Evolutionary conservation across 2,329 filamentous ascomycete genomes (phyloP).

Genomic region (Aspergillus quadrilineatus): DNA sequence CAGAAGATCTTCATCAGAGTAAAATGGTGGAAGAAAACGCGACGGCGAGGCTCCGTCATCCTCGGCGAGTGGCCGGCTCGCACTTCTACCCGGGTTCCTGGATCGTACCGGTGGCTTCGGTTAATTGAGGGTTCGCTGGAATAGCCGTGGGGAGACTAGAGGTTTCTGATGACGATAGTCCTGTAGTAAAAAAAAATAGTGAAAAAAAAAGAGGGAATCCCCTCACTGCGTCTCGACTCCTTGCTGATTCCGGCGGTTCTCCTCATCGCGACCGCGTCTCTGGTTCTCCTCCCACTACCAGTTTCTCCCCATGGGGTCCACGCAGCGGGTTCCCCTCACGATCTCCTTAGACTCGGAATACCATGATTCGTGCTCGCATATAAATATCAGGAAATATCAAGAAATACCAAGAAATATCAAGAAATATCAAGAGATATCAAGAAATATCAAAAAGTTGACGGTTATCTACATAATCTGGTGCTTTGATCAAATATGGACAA

Average conservation of each 20-base stretch:
- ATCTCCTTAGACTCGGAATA: background rate
- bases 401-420: too few species aligned
- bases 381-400: too few species aligned
- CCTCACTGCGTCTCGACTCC: background rate
- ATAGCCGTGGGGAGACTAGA: background rate
- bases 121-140: background rate
- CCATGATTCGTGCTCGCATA: too few species aligned
- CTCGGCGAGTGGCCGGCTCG: background rate
- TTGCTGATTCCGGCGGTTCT: background rate
- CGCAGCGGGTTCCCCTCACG: background rate
- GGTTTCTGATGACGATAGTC: background rate
- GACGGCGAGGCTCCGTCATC: background rate
- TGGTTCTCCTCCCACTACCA: background rate
- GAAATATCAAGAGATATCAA: too few species aligned
- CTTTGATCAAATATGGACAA: background rate
- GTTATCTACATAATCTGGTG: background rate
- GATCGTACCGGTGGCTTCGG: constrained; percentile 3
- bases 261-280: background rate
- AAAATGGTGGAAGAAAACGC: too few species aligned
- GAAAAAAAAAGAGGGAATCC: background rate
- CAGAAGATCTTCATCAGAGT: too few species aligned
- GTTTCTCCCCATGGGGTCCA: constrained; percentile 16
- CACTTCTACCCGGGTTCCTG: background rate
- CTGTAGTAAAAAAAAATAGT: too few species aligned
- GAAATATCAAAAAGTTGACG: background rate